Evolutionary conservation across 768 basidiomycete genomes (phyloP).

Genomic region (Suillus spraguei): DNA sequence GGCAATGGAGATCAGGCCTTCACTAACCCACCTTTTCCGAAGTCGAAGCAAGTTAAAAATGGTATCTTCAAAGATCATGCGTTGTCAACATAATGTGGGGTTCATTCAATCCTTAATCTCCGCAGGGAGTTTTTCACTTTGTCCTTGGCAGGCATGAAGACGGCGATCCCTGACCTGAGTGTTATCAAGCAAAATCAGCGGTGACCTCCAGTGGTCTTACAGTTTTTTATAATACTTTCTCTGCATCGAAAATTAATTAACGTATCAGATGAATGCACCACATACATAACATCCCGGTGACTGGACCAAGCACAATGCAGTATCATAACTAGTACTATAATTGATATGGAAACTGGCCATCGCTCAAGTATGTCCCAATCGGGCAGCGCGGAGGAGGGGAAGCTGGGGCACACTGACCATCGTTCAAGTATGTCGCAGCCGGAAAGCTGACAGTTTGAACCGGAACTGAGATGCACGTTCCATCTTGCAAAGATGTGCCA

Average conservation of each 20-base stretch:
- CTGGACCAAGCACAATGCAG: slow-evolving; percentile 56
- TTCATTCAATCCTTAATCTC: slow-evolving; percentile 9
- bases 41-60: slow-evolving; percentile 1
- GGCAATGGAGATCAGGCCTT: background rate
- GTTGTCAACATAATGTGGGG: background rate
- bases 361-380: too few species aligned
- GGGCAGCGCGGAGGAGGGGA: too few species aligned
- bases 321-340: slow-evolving; percentile 79
- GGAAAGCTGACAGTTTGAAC: too few species aligned
- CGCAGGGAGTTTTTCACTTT: slow-evolving; percentile 1
- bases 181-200: slow-evolving; percentile 3
- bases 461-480: too few species aligned
- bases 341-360: too few species aligned
- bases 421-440: too few species aligned
- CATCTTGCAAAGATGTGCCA: too few species aligned
- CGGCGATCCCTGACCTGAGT: background rate
- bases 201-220: slow-evolving; percentile 32
- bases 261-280: slow-evolving; percentile 57
- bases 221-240: slow-evolving; percentile 57
- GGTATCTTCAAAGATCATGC: background rate
- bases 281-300: slow-evolving; percentile 54
- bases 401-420: too few species aligned
- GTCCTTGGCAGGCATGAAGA: background rate
- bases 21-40: background rate
- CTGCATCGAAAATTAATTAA: slow-evolving; percentile 53